A percentile compares a stretch with the other conserved stretches of the same genome.
phyloP scores from a whole-genome alignment of 768 basidiomycete genomes.

The Calocybe cyanea region DNA sequence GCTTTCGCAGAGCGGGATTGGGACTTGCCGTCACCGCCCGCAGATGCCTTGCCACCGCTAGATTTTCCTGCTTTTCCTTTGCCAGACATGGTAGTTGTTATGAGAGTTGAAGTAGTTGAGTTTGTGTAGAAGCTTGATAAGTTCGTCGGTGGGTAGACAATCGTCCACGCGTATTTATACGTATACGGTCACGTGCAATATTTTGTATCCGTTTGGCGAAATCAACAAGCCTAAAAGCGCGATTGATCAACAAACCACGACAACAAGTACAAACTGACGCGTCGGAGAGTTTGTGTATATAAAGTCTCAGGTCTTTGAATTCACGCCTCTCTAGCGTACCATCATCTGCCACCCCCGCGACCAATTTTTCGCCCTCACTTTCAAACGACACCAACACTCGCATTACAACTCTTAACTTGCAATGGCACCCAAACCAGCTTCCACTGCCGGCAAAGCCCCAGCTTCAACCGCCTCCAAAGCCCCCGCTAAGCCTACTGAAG shows the following conservation, averaged over 20 bases:
- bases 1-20: slow-evolving; percentile 73
- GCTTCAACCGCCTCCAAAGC: slow-evolving; percentile 70
- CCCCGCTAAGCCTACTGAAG: slow-evolving; percentile 62
- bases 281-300: slow-evolving; percentile 28
- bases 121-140: slow-evolving; percentile 15
- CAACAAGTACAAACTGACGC: slow-evolving; percentile 46
- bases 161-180: slow-evolving; percentile 36
- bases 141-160: too few relatives aligned
- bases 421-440: slow-evolving; percentile 82
- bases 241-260: slow-evolving; percentile 26
- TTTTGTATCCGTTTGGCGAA: slow-evolving; percentile 11
- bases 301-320: slow-evolving; percentile 17
- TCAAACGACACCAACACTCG: neutral
- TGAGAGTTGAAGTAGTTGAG: slow-evolving; percentile 13
- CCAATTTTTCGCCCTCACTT: slow-evolving; percentile 8
- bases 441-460: slow-evolving; percentile 77
- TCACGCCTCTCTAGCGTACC: slow-evolving; percentile 21
- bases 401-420: slow-evolving; percentile 13
- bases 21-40: slow-evolving; percentile 44
- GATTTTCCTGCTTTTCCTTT: slow-evolving; percentile 47
- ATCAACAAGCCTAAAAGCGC: slow-evolving; percentile 40
- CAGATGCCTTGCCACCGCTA: slow-evolving; percentile 43
- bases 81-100: slow-evolving; percentile 42
- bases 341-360: slow-evolving; percentile 30
- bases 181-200: slow-evolving; percentile 15